Percentiles rank a stretch among this genome's conserved stretches.
phyloP scores from a whole-genome alignment of 2,329 filamentous ascomycete genomes.

The Mollisiaceae sp. region DNA sequence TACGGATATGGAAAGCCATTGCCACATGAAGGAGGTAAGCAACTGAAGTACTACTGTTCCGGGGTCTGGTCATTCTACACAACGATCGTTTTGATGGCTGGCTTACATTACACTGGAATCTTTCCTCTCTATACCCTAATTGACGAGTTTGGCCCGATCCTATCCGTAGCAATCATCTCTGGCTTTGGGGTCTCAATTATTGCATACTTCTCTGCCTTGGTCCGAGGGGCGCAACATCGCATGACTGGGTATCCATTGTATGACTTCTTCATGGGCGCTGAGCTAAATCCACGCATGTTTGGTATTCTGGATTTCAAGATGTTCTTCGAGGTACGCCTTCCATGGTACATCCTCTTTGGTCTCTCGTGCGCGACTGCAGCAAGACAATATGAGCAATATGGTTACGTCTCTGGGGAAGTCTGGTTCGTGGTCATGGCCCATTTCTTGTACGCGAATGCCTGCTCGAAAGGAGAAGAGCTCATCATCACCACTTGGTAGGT shows the following conservation, averaged over 20 bases:
- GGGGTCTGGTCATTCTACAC: conserved; percentile 86
- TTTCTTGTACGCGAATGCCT: conserved; percentile 90
- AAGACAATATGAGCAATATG: conserved; percentile 83
- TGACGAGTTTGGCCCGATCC: conserved; percentile 91
- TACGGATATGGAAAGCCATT: conserved; percentile 89
- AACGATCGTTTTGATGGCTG: conserved; percentile 73
- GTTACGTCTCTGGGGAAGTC: conserved; percentile 86
- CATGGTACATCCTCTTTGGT: conserved; percentile 89
- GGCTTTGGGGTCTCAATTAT: conserved; percentile 83
- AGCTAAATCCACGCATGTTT: conserved; percentile 86
- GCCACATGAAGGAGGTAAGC: conserved; percentile 79
- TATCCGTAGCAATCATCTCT: conserved; percentile 91
- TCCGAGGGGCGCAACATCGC: conserved; percentile 82
- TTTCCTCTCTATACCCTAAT: conserved; percentile 92
- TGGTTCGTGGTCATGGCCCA: conserved; percentile 86
- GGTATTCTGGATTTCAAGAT: conserved; percentile 89
- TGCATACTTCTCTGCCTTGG: conserved; percentile 84
- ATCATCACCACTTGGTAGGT: conserved; percentile 77
- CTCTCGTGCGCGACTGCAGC: conserved; percentile 77
- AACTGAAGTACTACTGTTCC: conserved; percentile 94
- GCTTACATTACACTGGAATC: conserved; percentile 78
- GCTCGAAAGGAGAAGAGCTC: conserved; percentile 88
- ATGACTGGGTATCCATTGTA: conserved; percentile 86
- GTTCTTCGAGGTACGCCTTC: conserved; percentile 92
- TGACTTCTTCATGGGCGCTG: conserved; percentile 91